Percentiles rank a stretch among this genome's conserved stretches.
Evolutionary conservation across 169 alveolate genomes (phyloP).

Genomic region (Theileria orientalis): DNA sequence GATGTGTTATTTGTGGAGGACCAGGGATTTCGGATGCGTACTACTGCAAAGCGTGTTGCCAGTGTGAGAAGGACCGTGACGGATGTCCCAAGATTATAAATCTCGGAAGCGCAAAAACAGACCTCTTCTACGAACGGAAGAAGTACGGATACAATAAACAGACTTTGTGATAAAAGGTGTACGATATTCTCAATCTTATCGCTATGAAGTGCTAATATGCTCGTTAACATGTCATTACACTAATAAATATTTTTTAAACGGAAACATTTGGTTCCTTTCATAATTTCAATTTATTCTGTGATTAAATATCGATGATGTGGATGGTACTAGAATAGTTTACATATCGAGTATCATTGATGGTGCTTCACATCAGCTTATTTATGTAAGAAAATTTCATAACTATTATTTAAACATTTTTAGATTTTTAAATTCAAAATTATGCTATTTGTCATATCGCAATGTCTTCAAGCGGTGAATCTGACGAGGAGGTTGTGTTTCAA

Average conservation of each 20-base stretch:
- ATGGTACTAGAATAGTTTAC: too few species aligned
- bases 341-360: too few species aligned
- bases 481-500: background rate
- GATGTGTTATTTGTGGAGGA: conserved; percentile 98
- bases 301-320: too few species aligned
- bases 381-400: too few species aligned
- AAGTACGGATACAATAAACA: conserved; percentile 84
- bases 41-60: conserved; percentile 97
- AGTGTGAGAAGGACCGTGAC: conserved; percentile 97
- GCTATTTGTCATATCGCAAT: background rate
- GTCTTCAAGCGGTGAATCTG: background rate
- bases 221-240: background rate
- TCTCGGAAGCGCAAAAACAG: conserved; percentile 97
- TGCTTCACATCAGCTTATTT: too few species aligned
- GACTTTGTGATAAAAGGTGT: conserved; percentile 12
- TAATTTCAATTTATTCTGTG: too few species aligned
- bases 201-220: background rate
- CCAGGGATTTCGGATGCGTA: conserved; percentile 98
- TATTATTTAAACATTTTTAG: too few species aligned
- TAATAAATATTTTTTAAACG: background rate
- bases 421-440: background rate
- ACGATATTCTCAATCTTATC: conserved; percentile 13
- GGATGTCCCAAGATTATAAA: conserved; percentile 99
- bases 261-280: background rate
- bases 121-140: conserved; percentile 95